Percentiles rank a stretch among this genome's conserved stretches.
phyloP scores from a whole-genome alignment of 148 eudicot species.

The Simmondsia chinensis region DNA sequence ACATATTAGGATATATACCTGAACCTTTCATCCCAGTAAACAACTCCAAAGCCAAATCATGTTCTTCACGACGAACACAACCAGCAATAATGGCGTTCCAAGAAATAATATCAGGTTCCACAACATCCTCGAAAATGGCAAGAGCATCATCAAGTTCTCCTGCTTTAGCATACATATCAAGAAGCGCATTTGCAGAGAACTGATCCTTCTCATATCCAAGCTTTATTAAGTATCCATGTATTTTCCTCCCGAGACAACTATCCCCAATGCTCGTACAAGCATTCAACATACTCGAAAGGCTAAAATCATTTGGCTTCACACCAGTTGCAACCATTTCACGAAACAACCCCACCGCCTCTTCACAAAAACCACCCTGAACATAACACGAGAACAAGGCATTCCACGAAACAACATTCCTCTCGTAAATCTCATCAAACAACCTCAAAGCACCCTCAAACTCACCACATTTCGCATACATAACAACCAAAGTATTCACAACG shows the following conservation, averaged over 20 bases:
- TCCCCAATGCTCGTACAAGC: constrained; percentile 51
- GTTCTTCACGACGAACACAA: constrained; percentile 51
- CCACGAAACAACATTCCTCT: constrained; percentile 70
- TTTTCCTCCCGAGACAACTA: constrained; percentile 33
- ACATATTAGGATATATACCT: constrained; percentile 46
- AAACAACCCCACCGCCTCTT: constrained; percentile 48
- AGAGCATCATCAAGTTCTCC: constrained; percentile 35
- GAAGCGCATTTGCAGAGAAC: constrained; percentile 57
- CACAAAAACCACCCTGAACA: constrained; percentile 32
- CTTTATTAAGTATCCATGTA: constrained; percentile 54
- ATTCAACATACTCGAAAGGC: constrained; percentile 56
- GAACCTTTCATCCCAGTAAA: constrained; percentile 44
- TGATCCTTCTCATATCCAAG: constrained; percentile 56
- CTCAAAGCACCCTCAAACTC: constrained; percentile 42
- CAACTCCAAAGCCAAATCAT: constrained; percentile 48
- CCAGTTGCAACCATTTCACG: constrained; percentile 52
- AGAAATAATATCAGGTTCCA: constrained; percentile 52
- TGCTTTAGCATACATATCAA: constrained; percentile 65
- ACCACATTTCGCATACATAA: constrained; percentile 59
- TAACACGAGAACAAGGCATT: constrained; percentile 59
- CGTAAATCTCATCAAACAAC: constrained; percentile 53
- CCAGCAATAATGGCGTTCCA: constrained; percentile 81
- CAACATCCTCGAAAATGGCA: constrained; percentile 28
- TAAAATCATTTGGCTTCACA: constrained; percentile 49
- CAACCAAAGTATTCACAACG: constrained; percentile 57